Conservation (phyloP, 768 basidiomycete species). For the Podaxis rugospora region DNA sequence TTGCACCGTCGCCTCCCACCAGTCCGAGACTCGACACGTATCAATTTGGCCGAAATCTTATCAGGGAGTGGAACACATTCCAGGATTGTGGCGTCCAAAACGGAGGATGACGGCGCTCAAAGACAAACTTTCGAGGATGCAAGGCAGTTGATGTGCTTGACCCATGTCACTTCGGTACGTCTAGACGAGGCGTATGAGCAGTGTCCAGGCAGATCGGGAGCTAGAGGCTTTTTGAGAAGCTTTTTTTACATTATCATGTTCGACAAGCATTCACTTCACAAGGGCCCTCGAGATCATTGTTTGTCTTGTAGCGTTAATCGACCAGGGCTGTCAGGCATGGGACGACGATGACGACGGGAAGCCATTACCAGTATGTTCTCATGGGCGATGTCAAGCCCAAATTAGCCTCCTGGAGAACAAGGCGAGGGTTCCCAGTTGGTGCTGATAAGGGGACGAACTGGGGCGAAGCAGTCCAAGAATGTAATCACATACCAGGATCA, state of each 20-base stretch:
- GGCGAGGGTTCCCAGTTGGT: not conserved
- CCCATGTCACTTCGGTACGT: too few relatives aligned
- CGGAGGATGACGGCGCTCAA: not conserved
- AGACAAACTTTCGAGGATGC: not conserved
- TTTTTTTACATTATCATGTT: not conserved
- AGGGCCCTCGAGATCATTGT: not conserved
- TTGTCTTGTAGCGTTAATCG: not conserved
- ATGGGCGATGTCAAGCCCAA: not conserved
- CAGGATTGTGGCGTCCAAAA: not conserved
- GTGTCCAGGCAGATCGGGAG: not conserved
- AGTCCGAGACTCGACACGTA: not conserved
- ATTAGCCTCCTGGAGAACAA: not conserved
- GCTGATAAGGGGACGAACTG: not conserved
- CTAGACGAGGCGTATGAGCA: too few relatives aligned
- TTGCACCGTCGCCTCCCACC: not conserved
- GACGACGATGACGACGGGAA: not conserved
- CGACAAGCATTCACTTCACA: not conserved
- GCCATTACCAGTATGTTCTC: not conserved
- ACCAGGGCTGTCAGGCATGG: not conserved
- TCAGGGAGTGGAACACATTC: not conserved
- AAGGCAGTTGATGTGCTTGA: not conserved
- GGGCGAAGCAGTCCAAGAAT: not conserved
- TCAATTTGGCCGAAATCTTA: not conserved
- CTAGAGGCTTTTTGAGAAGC: not conserved
- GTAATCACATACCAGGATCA: not conserved